Percentiles rank a stretch among this genome's conserved stretches.
phyloP scores from a whole-genome alignment of 768 basidiomycete genomes.

The Mrakia frigida region DNA sequence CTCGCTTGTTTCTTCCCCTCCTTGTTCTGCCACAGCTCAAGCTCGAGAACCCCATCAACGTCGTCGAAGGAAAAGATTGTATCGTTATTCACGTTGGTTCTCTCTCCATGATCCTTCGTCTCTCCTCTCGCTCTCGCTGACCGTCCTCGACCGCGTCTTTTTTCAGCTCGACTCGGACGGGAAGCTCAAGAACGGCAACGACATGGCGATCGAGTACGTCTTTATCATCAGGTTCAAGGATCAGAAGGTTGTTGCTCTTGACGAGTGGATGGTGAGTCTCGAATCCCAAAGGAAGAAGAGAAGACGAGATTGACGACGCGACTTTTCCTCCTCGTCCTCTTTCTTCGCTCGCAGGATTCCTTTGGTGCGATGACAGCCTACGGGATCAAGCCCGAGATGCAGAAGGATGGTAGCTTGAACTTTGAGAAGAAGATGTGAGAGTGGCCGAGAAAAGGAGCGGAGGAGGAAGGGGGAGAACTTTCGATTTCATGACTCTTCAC shows the following conservation, averaged over 20 bases:
- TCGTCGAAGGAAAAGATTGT: background rate
- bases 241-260: background rate
- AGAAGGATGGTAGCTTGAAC: too few relatives aligned
- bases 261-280: background rate
- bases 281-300: too few relatives aligned
- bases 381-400: too few relatives aligned
- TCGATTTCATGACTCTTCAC: too few relatives aligned
- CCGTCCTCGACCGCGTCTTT: background rate
- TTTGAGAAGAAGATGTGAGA: too few relatives aligned
- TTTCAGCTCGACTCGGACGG: background rate
- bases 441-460: too few relatives aligned
- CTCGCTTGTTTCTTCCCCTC: background rate
- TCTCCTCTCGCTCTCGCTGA: background rate
- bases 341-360: too few relatives aligned
- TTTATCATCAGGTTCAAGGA: background rate
- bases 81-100: background rate
- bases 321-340: background rate
- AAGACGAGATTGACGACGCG: background rate
- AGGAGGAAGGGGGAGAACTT: too few relatives aligned
- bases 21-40: background rate
- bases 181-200: background rate
- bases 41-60: background rate
- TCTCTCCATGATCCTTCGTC: background rate
- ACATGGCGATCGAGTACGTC: background rate
- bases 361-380: too few relatives aligned